Evolutionary conservation across 2,329 filamentous ascomycete genomes (phyloP).

Genomic region (Diaporthe citrichinensis): DNA sequence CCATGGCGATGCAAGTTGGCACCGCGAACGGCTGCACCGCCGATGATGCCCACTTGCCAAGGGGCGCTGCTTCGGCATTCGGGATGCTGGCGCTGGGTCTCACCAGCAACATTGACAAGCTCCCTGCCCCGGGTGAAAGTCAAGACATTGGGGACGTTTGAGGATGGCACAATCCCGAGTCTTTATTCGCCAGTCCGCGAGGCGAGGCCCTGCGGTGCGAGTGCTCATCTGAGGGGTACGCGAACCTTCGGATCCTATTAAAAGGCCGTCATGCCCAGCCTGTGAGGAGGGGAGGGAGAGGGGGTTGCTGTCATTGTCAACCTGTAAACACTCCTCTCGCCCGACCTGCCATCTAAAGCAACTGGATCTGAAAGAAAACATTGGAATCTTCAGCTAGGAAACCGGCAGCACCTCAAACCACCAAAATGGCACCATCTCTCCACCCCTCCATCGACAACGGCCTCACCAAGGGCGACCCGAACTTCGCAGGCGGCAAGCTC

Average conservation of each 20-base stretch:
- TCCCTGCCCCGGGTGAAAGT: background rate
- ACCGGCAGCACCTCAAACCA: background rate
- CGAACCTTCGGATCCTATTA: slow-evolving; percentile 26
- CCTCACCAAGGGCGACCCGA: slow-evolving; percentile 66
- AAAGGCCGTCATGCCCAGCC: slow-evolving; percentile 9
- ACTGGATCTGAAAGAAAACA: background rate
- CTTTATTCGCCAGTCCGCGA: slow-evolving; percentile 28
- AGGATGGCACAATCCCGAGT: slow-evolving; percentile 30
- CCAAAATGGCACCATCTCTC: slow-evolving; percentile 59
- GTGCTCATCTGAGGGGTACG: slow-evolving; percentile 23
- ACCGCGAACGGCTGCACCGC: slow-evolving; percentile 9
- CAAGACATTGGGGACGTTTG: slow-evolving; percentile 32
- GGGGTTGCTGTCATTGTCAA: background rate
- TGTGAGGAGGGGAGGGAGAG: background rate
- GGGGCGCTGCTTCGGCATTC: slow-evolving; percentile 39
- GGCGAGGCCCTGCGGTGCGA: slow-evolving; percentile 16
- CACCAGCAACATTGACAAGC: background rate
- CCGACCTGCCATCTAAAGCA: background rate
- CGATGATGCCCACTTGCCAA: slow-evolving; percentile 25
- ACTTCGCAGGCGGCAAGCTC: slow-evolving; percentile 72
- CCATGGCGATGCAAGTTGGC: slow-evolving; percentile 16
- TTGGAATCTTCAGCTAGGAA: background rate
- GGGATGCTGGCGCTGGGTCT: slow-evolving; percentile 25
- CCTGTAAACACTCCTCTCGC: background rate
- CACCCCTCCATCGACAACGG: slow-evolving; percentile 76